Percentiles rank a stretch among this genome's conserved stretches.
phyloP scores from a whole-genome alignment of 83 land plant species.

The Picea engelmannii region DNA sequence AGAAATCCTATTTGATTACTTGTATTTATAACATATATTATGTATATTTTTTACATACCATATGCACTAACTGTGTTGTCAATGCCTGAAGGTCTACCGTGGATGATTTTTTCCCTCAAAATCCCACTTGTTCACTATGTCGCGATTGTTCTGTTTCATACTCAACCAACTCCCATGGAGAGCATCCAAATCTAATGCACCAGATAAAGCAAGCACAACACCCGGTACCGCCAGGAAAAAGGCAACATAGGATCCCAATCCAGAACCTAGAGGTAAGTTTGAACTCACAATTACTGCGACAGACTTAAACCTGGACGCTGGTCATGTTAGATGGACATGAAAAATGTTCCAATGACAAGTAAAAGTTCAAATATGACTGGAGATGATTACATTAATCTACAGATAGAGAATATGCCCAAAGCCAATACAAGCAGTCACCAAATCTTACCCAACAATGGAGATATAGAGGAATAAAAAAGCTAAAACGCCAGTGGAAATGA shows the following conservation, averaged over 20 bases:
- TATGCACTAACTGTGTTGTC: slow-evolving; percentile 95
- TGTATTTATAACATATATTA: background rate
- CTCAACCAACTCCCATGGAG: slow-evolving; percentile 41
- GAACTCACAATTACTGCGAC: slow-evolving; percentile 63
- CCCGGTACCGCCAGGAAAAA: slow-evolving; percentile 79
- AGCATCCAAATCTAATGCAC: slow-evolving; percentile 26
- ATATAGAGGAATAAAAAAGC: slow-evolving; percentile 77
- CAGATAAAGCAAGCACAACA: slow-evolving; percentile 62
- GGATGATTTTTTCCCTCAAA: slow-evolving; percentile 94
- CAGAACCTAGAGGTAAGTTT: slow-evolving; percentile 85
- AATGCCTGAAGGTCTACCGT: slow-evolving; percentile 96
- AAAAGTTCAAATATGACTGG: background rate
- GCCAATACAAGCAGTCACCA: background rate
- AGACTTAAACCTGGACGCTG: slow-evolving; percentile 62
- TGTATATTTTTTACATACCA: slow-evolving; percentile 49
- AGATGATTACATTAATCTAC: background rate
- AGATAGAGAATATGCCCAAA: background rate
- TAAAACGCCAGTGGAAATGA: slow-evolving; percentile 63
- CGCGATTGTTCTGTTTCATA: slow-evolving; percentile 46
- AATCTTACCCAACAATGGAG: slow-evolving; percentile 78
- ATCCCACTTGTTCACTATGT: slow-evolving; percentile 91
- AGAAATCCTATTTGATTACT: background rate
- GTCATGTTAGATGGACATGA: background rate
- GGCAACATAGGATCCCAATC: slow-evolving; percentile 94
- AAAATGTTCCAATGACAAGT: background rate